Conservation (phyloP, 768 basidiomycete genomes). For the Psilocybe cyanescens region DNA sequence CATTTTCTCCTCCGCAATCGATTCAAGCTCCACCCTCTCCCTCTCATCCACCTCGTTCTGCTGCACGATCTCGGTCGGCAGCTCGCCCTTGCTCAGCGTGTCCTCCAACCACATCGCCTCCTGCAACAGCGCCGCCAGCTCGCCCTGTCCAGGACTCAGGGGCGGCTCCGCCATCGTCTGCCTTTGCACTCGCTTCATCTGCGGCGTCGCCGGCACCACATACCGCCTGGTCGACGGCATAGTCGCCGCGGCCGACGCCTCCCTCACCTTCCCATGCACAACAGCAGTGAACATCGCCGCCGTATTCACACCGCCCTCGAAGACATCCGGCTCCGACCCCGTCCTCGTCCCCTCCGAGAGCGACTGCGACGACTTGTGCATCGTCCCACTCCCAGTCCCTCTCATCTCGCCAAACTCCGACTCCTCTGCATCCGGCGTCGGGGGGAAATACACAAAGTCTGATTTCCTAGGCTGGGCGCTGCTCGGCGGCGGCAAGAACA, state of each 20-base stretch:
- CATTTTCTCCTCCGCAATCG: conserved; percentile 19
- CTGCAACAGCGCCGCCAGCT: conserved; percentile 56
- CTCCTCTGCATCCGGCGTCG: conserved; percentile 33
- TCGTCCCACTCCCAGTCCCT: neutral
- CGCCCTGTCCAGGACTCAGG: conserved; percentile 51
- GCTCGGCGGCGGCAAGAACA: conserved; percentile 36
- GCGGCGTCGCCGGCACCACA: conserved; percentile 32
- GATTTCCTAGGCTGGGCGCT: conserved; percentile 28
- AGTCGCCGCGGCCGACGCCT: conserved; percentile 24
- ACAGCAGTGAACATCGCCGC: conserved; percentile 53
- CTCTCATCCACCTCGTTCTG: conserved; percentile 19
- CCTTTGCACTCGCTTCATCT: conserved; percentile 30
- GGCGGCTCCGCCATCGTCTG: conserved; percentile 38
- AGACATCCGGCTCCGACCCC: neutral
- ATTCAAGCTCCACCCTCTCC: conserved; percentile 21
- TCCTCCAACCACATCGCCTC: conserved; percentile 64
- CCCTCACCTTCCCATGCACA: conserved; percentile 59
- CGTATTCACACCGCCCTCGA: neutral
- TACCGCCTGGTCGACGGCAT: conserved; percentile 18
- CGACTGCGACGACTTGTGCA: conserved; percentile 27
- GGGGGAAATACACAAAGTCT: conserved; percentile 40
- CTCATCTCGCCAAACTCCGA: neutral
- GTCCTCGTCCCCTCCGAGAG: conserved; percentile 18
- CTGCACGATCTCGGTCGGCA: conserved; percentile 39
- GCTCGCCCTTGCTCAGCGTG: conserved; percentile 51